Evolutionary conservation across 352 stramenopile genomes (phyloP).

Genomic region (Pythium brassicae): DNA sequence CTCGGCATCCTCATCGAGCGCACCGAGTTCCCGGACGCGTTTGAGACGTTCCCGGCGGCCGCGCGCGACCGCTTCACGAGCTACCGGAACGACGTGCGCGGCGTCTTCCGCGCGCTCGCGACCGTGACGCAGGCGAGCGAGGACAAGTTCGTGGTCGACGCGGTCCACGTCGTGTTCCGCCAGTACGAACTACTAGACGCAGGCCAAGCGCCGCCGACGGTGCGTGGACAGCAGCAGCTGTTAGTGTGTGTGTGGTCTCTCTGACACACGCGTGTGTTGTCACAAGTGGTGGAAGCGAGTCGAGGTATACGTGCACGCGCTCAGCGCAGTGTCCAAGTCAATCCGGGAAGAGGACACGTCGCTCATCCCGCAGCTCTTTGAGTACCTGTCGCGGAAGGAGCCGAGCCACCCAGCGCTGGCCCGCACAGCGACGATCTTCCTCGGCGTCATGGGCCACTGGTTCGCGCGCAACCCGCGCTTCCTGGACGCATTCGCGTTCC

Average conservation of each 20-base stretch:
- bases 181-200: slow-evolving; percentile 62
- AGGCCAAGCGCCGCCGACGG: slow-evolving; percentile 17
- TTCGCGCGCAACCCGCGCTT: slow-evolving; percentile 63
- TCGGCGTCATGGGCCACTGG: slow-evolving; percentile 68
- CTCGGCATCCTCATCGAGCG: slow-evolving; percentile 66
- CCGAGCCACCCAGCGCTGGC: slow-evolving; percentile 52
- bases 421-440: slow-evolving; percentile 64
- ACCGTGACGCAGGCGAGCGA: slow-evolving; percentile 63
- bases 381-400: slow-evolving; percentile 64
- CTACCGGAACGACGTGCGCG: slow-evolving; percentile 72
- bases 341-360: slow-evolving; percentile 74
- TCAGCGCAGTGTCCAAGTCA: slow-evolving; percentile 80
- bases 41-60: slow-evolving; percentile 36
- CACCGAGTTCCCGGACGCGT: slow-evolving; percentile 58
- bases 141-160: slow-evolving; percentile 75
- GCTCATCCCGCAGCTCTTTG: slow-evolving; percentile 67
- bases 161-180: slow-evolving; percentile 64
- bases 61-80: slow-evolving; percentile 58
- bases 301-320: slow-evolving; percentile 79
- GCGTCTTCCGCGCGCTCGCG: slow-evolving; percentile 71
- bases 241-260: background rate
- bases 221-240: slow-evolving; percentile 17
- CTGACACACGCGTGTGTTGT: slow-evolving; percentile 7
- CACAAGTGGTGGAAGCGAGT: slow-evolving; percentile 71
- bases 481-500: slow-evolving; percentile 51